Conservation (phyloP, 257 asterid genomes). For the Primulina eburnea region DNA sequence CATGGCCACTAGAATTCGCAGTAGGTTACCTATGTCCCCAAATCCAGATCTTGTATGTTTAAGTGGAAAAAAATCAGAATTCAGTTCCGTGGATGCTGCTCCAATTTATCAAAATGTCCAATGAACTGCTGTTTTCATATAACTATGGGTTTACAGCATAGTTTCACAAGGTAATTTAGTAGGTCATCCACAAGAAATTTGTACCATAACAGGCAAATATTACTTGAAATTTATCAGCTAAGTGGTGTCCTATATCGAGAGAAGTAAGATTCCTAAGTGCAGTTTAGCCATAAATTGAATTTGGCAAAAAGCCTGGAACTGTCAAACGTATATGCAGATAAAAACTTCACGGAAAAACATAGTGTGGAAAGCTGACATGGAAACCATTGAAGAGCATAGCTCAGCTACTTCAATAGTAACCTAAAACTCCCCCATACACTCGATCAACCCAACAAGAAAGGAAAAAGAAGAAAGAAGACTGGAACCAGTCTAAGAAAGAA, state of each 20-base stretch:
- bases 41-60: conserved; percentile 17
- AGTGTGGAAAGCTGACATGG: neutral
- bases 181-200: neutral
- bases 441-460: neutral
- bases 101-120: neutral
- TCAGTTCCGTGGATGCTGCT: conserved; percentile 20
- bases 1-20: neutral
- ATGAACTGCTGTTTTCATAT: neutral
- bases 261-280: neutral
- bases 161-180: neutral
- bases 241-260: neutral
- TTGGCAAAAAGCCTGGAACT: neutral
- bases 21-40: neutral
- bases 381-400: neutral
- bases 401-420: neutral
- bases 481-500: neutral
- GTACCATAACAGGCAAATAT: neutral
- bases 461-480: neutral
- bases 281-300: neutral
- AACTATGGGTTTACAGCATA: neutral
- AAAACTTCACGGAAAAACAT: neutral
- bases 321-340: neutral
- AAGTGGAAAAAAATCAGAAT: neutral
- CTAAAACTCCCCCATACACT: neutral
- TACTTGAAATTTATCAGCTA: neutral